These are phyloP conservation scores for Immersiporthe knoxdaviesiana DNA, from an alignment of 2,329 filamentous ascomycete species.

Conservation along the genomic window DNA sequence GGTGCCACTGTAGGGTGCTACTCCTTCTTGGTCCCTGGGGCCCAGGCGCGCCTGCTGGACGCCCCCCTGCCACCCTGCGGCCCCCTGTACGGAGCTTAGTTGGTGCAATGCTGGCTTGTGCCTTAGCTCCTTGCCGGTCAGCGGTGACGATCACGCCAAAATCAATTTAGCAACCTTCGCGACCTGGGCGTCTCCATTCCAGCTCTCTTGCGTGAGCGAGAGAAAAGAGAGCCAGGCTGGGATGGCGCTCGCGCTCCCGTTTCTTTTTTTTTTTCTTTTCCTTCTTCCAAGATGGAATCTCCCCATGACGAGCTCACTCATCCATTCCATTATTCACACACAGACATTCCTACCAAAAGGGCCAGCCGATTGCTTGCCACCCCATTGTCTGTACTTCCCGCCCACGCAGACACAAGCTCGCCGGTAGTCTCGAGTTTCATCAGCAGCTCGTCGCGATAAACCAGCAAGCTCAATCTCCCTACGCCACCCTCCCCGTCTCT, in stretches of 20 bases:
- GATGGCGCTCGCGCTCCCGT: neutral
- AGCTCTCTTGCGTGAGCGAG: neutral
- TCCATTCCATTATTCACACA: neutral
- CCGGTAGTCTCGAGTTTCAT: neutral
- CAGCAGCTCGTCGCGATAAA: neutral
- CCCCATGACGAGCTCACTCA: neutral
- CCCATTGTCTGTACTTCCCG: neutral
- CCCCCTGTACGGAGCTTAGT: too few species aligned
- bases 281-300: conserved; percentile 1
- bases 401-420: neutral
- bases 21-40: neutral
- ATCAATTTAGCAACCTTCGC: conserved; percentile 14
- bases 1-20: too few species aligned
- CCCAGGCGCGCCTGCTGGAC: neutral
- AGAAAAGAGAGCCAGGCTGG: neutral
- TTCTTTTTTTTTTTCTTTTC: neutral
- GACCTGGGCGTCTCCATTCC: conserved; percentile 9
- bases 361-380: neutral
- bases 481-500: neutral
- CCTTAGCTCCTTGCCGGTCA: neutral
- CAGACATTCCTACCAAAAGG: neutral
- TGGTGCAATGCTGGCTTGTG: neutral
- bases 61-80: neutral
- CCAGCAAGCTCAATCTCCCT: neutral
- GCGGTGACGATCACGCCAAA: conserved; percentile 16